These are phyloP conservation scores for Candida loeiensis DNA, from an alignment of 805 yeast species.

Conservation along the genomic window DNA sequence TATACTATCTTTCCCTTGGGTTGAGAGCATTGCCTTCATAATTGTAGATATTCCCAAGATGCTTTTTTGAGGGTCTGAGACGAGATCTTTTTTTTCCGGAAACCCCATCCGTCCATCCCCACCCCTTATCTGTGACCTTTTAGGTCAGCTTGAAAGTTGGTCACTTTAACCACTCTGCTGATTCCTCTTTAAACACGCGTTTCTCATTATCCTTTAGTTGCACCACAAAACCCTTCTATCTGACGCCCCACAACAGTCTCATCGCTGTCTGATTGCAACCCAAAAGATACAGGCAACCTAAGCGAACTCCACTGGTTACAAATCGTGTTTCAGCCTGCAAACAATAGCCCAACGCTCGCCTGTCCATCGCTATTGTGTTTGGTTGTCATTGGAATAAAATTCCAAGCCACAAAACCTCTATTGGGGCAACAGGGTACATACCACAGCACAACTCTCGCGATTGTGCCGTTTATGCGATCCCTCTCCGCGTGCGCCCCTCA, in stretches of 20 bases:
- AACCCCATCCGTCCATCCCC: slow-evolving; percentile 4
- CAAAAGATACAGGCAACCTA: neutral
- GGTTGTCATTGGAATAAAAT: neutral
- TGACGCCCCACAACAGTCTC: no score
- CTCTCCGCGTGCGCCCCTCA: no score
- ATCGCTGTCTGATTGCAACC: no score
- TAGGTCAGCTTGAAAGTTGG: no score
- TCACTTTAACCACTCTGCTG: no score
- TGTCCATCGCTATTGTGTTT: neutral
- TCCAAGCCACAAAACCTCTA: neutral
- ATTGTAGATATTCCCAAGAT: neutral
- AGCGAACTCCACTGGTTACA: neutral
- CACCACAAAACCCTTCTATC: no score
- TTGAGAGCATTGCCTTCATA: neutral
- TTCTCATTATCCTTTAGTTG: no score
- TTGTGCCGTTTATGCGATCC: no score
- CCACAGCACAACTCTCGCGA: no score
- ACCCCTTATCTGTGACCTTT: no score
- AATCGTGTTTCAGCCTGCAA: neutral
- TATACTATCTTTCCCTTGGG: neutral
- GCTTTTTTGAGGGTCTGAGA: neutral
- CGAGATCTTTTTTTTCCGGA: neutral
- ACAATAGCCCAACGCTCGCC: neutral
- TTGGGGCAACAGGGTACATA: no score
- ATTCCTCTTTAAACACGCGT: no score